Base-by-base conservation (phyloP, 2,329 filamentous ascomycete genomes). In the Chaetomiaceae sp. region DNA sequence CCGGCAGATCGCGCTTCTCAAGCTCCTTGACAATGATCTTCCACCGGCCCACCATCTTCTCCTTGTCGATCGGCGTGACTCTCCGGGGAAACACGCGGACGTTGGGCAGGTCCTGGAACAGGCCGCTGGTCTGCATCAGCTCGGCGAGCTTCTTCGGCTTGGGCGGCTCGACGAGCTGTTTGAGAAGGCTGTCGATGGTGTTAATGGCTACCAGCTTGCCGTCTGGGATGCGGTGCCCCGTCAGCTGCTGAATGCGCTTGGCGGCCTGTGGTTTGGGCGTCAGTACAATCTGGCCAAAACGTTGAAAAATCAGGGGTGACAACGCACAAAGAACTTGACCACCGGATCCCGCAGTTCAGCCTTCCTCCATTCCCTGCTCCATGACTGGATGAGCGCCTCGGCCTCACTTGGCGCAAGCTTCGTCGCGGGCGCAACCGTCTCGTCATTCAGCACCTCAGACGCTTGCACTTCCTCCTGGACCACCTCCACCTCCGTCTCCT, bases 181-280 rank as follows among this genome's bases (percentile, higher is more conserved):
- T 67, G 34, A 86, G 65, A 42, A 87, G 64, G 22, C 73, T 64
- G 45, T 71, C 69, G 30, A 80, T 70, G 8, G 74, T 81, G 42
- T 65, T 66, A 50, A 80, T 71, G 36, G 71, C 68, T 40, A 70
- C 68, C 50, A 94, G 75, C 55, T 77, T 75, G 38, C 78, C 71
- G 65, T 96, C 91, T 14, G 85, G 73, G 54, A 95, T 72, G 49
- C 79, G 77, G 51, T 82, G 78, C 50, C 88, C 87, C n/a, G 84
- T 90, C 50, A 95, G 73, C 63, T 93, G 86, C 63, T 84, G 80
- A 51, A 89, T 70, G 49, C 88, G 83, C 69, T 95, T 95, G 59
- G 83, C 70, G 54, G 93, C 75, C 90, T 96, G 56, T 18, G n/a
- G 5, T 4, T 35, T 11, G 4, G 15, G 6, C 36, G 37, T 61